These are phyloP conservation scores for Zygoascus hellenicus DNA, from an alignment of 1,139 yeast species.

Conservation along the genomic window DNA sequence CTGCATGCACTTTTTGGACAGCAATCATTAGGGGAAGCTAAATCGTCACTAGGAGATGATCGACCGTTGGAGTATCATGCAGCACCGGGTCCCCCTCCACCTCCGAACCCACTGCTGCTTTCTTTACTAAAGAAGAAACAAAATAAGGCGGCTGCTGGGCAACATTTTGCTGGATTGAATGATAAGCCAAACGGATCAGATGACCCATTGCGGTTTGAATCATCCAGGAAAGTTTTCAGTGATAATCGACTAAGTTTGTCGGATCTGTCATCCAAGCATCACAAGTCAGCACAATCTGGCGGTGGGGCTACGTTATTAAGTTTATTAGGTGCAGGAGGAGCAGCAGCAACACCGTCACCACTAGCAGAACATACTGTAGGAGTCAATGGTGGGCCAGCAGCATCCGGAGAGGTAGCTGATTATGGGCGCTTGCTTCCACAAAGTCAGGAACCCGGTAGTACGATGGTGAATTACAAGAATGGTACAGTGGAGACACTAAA, in stretches of 20 bases:
- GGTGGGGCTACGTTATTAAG: constrained; percentile 1
- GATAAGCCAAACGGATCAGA: background rate
- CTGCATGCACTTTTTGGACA: constrained; percentile 15
- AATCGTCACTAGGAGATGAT: background rate
- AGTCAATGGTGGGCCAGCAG: too few species aligned
- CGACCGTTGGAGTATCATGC: constrained; percentile 9
- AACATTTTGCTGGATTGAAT: background rate
- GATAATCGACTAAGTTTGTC: background rate
- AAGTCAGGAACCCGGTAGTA: too few species aligned
- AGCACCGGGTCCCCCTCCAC: constrained; percentile 27
- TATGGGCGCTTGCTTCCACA: too few species aligned
- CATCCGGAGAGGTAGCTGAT: too few species aligned
- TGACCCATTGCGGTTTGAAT: constrained; percentile 6
- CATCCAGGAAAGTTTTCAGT: background rate
- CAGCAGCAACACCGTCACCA: too few species aligned
- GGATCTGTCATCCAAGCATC: background rate
- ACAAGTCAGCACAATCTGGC: background rate
- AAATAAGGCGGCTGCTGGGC: background rate
- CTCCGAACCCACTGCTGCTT: constrained; percentile 28
- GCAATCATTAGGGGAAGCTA: constrained; percentile 12
- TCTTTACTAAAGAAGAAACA: constrained; percentile 23
- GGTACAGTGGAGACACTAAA: background rate
- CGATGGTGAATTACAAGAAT: background rate
- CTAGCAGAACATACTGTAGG: too few species aligned
- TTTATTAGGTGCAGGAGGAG: background rate